These are phyloP conservation scores for Platanus orientalis DNA, from an alignment of 164 flowering plant species.

Conservation along the genomic window DNA sequence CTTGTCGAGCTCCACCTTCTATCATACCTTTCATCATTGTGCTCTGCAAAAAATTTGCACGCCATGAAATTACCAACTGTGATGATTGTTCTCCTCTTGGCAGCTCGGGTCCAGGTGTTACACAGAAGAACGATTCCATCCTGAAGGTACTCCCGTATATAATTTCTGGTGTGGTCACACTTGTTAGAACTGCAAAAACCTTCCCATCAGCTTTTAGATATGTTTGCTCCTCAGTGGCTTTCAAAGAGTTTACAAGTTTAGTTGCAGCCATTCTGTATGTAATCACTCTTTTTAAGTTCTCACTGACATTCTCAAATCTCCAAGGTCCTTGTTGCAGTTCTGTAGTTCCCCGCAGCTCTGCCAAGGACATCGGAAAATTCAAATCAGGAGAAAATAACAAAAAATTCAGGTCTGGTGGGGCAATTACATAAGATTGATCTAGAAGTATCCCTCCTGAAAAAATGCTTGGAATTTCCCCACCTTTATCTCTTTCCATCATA, in stretches of 20 bases:
- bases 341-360: constrained; percentile 67
- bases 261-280: constrained; percentile 65
- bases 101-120: constrained; percentile 80
- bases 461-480: constrained; percentile 52
- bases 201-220: constrained; percentile 88
- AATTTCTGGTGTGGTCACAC: constrained; percentile 86
- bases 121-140: constrained; percentile 65
- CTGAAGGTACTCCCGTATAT: constrained; percentile 71
- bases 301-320: constrained; percentile 61
- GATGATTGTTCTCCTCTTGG: constrained; percentile 72
- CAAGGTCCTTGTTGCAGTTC: constrained; percentile 68
- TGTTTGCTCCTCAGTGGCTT: constrained; percentile 79
- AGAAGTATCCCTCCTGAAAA: constrained; percentile 78
- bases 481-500: constrained; percentile 57
- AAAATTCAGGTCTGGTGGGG: constrained; percentile 62
- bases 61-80: constrained; percentile 77
- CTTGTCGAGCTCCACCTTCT: constrained; percentile 84
- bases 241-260: constrained; percentile 68
- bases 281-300: constrained; percentile 55
- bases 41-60: constrained; percentile 82
- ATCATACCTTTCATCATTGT: constrained; percentile 96
- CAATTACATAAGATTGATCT: constrained; percentile 56
- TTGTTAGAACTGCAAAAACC: constrained; percentile 55
- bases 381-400: constrained; percentile 71
- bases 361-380: constrained; percentile 38